Base-by-base conservation (phyloP, 2,329 filamentous ascomycete genomes). In the Aspergillus niger region DNA sequence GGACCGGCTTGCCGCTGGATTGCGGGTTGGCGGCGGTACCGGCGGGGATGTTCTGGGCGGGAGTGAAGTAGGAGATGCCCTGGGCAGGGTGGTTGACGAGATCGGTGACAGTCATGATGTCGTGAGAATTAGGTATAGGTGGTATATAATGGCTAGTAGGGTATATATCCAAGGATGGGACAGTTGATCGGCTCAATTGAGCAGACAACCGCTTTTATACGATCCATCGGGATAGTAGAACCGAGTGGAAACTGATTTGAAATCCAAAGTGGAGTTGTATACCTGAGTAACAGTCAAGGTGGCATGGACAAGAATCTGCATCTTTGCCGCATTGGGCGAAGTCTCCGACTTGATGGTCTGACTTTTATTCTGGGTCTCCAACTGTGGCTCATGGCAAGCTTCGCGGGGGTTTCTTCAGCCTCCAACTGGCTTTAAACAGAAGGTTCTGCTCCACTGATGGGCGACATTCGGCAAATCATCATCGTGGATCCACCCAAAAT, bases 61-160 rank as follows among this genome's bases (percentile, higher is more conserved):
- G 76, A 8, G 76, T 74, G 63, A 74, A 78, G 68, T 78, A 79
- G 26, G 82, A 77, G 55, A 81, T 74, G 61, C 75, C 75, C 32
- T 68, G 57, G 2, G 78, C 76, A 58, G 77, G 65, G 52, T 76
- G 71, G 64, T 76, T 77, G 20, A 64, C 63, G 57, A 79, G 70
- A 41, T 76, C 69, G 10, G 71, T 69, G 24, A 22, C 24, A 10
- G 53, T 44, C 53, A 55, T 55, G 39, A 22, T 55, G 53, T 20
- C 28, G 28, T 30, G 8, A 30, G 2, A 20, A 20, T 20, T 20
- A 20, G 2, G 20, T 20, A 20, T 20, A 20, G 2, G 20, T 2
- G 20, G 20, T 20, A 20, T 20, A 20, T 20, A 20, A 20, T 20
- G 20, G 2, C 20, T 20, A 20, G 28, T 30, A 5, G n/a, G 30